Percentiles rank a stretch among this genome's conserved stretches.
Conservation (phyloP, 306 rosid genomes). For the Prosopis cineraria region DNA sequence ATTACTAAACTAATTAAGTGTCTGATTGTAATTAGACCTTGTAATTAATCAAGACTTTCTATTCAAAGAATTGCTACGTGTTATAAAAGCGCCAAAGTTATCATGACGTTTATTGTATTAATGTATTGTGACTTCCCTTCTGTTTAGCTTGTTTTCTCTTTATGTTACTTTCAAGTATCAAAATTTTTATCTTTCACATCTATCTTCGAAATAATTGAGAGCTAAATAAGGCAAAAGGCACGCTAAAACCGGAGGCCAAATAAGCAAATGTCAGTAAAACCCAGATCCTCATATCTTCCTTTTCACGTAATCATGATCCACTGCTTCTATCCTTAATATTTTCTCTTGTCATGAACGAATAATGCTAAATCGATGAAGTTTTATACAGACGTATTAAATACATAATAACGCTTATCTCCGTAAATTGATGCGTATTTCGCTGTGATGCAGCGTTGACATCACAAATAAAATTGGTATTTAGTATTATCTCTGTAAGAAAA, state of each 20-base stretch:
- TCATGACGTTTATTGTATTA: constrained; percentile 32
- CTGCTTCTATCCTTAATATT: constrained; percentile 9
- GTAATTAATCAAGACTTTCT: constrained; percentile 31
- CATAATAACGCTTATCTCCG: constrained; percentile 27
- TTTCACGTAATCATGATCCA: constrained; percentile 28
- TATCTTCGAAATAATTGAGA: constrained; percentile 41
- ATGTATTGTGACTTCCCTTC: constrained; percentile 32
- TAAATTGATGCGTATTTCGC: constrained; percentile 24
- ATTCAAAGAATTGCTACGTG: constrained; percentile 23
- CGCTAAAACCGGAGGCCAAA: constrained; percentile 9
- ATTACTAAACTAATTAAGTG: constrained; percentile 27
- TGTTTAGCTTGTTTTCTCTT: constrained; percentile 12
- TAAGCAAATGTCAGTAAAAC: constrained; percentile 21
- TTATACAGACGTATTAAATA: neutral
- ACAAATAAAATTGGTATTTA: neutral
- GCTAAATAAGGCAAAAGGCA: constrained; percentile 20
- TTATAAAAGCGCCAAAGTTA: constrained; percentile 31
- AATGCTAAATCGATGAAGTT: neutral
- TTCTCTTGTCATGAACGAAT: constrained; percentile 14
- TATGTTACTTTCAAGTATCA: constrained; percentile 36
- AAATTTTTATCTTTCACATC: constrained; percentile 39
- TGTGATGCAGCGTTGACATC: neutral
- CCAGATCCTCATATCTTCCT: constrained; percentile 10
- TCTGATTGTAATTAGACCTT: constrained; percentile 24
- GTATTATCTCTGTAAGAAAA: constrained; percentile 1